Base-by-base conservation (phyloP, 192 early-diverging fungal genomes). In the Phycomyces blakesleeanus region DNA sequence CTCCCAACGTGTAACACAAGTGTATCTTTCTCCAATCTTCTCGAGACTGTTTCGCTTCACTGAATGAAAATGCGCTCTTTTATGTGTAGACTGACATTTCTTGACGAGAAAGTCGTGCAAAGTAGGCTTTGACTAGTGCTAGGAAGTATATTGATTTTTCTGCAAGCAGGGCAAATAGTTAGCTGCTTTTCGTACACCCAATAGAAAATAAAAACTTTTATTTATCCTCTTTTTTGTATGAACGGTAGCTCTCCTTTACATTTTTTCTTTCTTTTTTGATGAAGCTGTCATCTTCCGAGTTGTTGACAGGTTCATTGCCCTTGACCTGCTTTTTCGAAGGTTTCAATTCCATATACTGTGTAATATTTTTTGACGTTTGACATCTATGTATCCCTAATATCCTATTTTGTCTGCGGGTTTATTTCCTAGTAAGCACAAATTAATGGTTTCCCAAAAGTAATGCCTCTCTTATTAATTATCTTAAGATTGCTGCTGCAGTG, bases 21-120 rank as follows among this genome's bases (percentile, higher is more conserved):
- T 42, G 22, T 47, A 22, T 7, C 40, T 54, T 39, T 55, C 37
- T 52, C 53, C 50, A 52, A 62, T 62, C 15, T 53, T 53, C 20
- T 52, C 59, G 2, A n/a, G 16, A 25, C 47, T 15, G 47, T 61
- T 61, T 52, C 51, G 12, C 4, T 52, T 18, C 20, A 27, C 37
- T 21, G 61, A 49, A 22, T 55, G 22, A 27, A 34, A 53, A n/a
- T 15, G 5, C 6, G 39, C 34, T 27, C 24, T 64, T 29, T 64
- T 64, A 15, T 41, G 34, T 10, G 25, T 44, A 1, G 55, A 20
- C 15, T 18, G 18, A 42, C 53, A 64, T 22, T 42, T 22, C 12
- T 20, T 55, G 18, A 4, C 25, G 22, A 64, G 18, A 18, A 64
- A 64, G 2, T 38, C 16, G 39, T 64, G 51, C 6, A 63, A n/a